A percentile compares a stretch with the other conserved stretches of the same genome.
These are phyloP conservation scores for Turnera subulata DNA, from an alignment of 345 rosid genomes.

Conservation along the genomic window DNA sequence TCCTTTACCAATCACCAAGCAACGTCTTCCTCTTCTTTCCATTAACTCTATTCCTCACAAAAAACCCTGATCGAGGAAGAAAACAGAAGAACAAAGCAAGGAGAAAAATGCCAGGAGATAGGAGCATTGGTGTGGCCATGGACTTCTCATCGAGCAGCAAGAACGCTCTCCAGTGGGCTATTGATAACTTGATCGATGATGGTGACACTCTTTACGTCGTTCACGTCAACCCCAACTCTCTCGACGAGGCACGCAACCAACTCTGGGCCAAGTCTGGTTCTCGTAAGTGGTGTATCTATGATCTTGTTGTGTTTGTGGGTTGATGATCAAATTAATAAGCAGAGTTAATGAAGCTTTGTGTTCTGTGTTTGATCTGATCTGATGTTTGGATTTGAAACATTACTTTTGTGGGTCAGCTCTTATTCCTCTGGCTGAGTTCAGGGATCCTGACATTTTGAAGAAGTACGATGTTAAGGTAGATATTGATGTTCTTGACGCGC, in stretches of 20 bases:
- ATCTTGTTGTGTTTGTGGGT: too few relatives aligned
- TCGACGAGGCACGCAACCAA: conserved; percentile 41
- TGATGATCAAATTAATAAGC: too few relatives aligned
- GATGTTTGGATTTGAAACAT: neutral
- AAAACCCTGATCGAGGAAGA: neutral
- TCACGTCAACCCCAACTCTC: conserved; percentile 48
- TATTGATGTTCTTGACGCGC: conserved; percentile 61
- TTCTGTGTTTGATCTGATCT: conserved; percentile 16
- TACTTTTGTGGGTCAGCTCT: conserved; percentile 45
- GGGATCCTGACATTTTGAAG: conserved; percentile 67
- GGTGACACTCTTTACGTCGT: conserved; percentile 70
- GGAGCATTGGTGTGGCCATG: conserved; percentile 78
- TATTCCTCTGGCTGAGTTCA: conserved; percentile 77
- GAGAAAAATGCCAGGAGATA: conserved; percentile 54
- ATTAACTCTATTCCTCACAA: neutral
- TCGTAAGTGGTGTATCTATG: conserved; percentile 40
- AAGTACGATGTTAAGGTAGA: conserved; percentile 58
- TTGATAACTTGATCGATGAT: conserved; percentile 66
- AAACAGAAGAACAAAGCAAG: neutral
- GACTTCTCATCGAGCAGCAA: conserved; percentile 95
- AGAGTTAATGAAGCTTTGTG: neutral
- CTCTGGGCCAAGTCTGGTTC: conserved; percentile 73
- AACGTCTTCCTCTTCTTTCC: neutral
- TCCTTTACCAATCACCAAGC: neutral
- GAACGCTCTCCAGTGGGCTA: conserved; percentile 80